These are phyloP conservation scores for Stephania japonica DNA, from an alignment of 164 flowering plant genomes.

Conservation along the genomic window DNA sequence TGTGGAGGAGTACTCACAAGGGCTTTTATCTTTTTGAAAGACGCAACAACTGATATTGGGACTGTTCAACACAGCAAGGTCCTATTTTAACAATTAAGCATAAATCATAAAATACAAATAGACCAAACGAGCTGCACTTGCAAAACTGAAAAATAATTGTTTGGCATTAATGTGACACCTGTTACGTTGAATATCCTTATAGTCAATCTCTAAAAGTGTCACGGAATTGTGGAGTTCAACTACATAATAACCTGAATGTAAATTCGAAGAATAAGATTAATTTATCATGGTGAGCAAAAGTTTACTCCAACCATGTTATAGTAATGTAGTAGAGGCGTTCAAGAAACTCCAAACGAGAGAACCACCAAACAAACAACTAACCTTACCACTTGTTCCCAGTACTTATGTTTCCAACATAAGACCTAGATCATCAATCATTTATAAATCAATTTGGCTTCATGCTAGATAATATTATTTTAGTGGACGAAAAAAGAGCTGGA, in stretches of 20 bases:
- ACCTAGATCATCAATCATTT: no score
- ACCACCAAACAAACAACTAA: no score
- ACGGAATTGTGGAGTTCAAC: not conserved
- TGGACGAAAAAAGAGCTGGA: no score
- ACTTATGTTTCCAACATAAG: no score
- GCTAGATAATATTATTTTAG: no score
- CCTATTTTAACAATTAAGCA: not conserved
- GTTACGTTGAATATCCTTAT: not conserved
- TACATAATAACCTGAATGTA: not conserved
- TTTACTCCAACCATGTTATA: no score
- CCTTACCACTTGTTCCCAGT: no score
- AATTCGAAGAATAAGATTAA: no score
- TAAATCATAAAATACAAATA: not conserved
- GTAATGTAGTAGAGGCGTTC: no score
- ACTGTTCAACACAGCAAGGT: constrained; percentile 38
- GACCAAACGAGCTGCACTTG: not conserved
- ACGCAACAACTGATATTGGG: constrained; percentile 81
- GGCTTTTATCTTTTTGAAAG: constrained; percentile 92
- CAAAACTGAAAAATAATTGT: not conserved
- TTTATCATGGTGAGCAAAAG: no score
- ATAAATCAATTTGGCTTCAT: no score
- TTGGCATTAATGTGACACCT: not conserved
- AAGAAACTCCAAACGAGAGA: no score
- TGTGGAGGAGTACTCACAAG: constrained; percentile 49
- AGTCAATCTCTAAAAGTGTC: not conserved